Conservation (phyloP, 352 stramenopile species). For the Globisporangium viniferum region DNA sequence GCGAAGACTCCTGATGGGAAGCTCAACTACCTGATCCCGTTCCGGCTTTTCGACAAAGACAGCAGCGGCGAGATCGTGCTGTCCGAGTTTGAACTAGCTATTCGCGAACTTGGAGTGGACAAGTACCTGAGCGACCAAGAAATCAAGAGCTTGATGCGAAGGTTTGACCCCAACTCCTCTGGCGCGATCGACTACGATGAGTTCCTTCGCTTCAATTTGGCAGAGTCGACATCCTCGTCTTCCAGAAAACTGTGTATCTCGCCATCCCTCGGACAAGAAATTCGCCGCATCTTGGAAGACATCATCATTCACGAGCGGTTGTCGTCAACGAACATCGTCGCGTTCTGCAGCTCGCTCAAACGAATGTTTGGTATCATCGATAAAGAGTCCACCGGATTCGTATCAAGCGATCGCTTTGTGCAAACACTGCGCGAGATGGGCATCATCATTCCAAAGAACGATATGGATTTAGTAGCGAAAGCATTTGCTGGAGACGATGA, state of each 20-base stretch:
- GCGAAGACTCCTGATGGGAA: slow-evolving; percentile 79
- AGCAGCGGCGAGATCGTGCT: slow-evolving; percentile 61
- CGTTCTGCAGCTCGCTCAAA: slow-evolving; percentile 67
- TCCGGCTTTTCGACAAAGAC: slow-evolving; percentile 73
- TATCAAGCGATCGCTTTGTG: slow-evolving; percentile 44
- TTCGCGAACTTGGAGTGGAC: slow-evolving; percentile 70
- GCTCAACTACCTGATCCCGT: slow-evolving; percentile 68
- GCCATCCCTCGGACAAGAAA: slow-evolving; percentile 10
- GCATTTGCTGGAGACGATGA: slow-evolving; percentile 39
- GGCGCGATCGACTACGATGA: slow-evolving; percentile 73
- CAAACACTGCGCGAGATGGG: slow-evolving; percentile 67
- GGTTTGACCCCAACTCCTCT: slow-evolving; percentile 66
- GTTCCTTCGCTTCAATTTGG: slow-evolving; percentile 75
- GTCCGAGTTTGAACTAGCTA: slow-evolving; percentile 65
- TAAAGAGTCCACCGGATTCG: slow-evolving; percentile 56
- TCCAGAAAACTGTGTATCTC: slow-evolving; percentile 16
- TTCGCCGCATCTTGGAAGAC: slow-evolving; percentile 43
- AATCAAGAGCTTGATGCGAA: slow-evolving; percentile 74
- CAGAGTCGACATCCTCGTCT: slow-evolving; percentile 55
- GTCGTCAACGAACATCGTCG: slow-evolving; percentile 30
- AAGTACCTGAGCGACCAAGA: slow-evolving; percentile 72
- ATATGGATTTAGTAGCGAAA: slow-evolving; percentile 41
- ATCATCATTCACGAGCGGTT: slow-evolving; percentile 53
- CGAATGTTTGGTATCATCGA: slow-evolving; percentile 82
- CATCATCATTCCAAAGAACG: slow-evolving; percentile 31